Conservation (phyloP, 2,329 filamentous ascomycete genomes). For the Endothia cerciana region DNA sequence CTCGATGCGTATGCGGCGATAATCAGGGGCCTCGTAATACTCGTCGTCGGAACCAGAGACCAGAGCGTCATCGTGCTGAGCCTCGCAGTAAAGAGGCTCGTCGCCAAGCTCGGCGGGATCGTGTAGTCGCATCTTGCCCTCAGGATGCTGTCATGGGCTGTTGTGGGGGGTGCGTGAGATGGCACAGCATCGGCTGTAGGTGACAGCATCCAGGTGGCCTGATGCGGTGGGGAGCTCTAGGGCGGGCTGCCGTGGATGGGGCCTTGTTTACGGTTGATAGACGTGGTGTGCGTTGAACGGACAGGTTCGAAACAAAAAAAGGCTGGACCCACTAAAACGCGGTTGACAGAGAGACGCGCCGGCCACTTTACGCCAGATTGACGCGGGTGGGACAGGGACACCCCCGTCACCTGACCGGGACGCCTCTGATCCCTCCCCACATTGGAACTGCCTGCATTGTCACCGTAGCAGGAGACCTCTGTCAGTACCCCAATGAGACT, state of each 20-base stretch:
- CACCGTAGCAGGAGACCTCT: background rate
- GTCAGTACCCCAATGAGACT: background rate
- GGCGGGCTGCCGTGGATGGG: too few species aligned
- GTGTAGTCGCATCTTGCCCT: slow-evolving; percentile 22
- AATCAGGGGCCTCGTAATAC: slow-evolving; percentile 50
- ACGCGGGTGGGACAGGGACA: background rate
- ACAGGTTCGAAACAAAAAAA: background rate
- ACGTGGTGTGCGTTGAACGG: background rate
- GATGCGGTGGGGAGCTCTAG: background rate
- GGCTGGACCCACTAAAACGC: slow-evolving; percentile 8
- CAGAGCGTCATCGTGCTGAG: slow-evolving; percentile 50
- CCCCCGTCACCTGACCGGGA: background rate
- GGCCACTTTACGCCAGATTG: slow-evolving; percentile 18
- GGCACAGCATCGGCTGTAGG: slow-evolving; percentile 7
- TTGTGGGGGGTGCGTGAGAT: background rate
- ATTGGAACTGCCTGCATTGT: background rate
- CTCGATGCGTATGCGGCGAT: slow-evolving; percentile 60
- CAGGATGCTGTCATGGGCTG: background rate
- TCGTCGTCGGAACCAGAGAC: slow-evolving; percentile 63
- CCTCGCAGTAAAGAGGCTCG: slow-evolving; percentile 54
- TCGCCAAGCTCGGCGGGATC: slow-evolving; percentile 29
- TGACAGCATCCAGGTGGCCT: background rate
- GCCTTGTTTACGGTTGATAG: background rate
- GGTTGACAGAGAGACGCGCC: slow-evolving; percentile 18
- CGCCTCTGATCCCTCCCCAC: background rate